Evolutionary conservation across 139 green algal species (phyloP).

Genomic region (Tetradesmus lagerheimii): DNA sequence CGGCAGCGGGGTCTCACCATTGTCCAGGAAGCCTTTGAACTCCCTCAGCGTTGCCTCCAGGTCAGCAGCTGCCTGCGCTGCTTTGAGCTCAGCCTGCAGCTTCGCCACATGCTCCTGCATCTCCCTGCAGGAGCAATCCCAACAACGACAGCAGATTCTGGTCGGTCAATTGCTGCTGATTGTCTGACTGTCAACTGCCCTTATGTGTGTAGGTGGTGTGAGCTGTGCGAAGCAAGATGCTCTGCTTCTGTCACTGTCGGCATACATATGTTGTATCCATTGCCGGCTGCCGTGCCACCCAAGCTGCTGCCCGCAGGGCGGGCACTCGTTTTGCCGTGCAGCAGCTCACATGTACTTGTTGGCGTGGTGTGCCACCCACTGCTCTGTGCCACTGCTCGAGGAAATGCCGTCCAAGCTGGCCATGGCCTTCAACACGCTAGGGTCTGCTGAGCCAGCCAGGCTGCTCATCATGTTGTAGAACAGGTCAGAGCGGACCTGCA

Average conservation of each 20-base stretch:
- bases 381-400: constrained; percentile 31
- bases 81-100: constrained; percentile 47
- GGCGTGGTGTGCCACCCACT: constrained; percentile 22
- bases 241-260: too few relatives aligned
- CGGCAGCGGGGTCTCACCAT: constrained; percentile 48
- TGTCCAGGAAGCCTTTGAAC: constrained; percentile 35
- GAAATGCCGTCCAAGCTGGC: background rate
- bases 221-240: too few relatives aligned
- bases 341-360: constrained; percentile 46
- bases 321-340: too few relatives aligned
- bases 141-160: background rate
- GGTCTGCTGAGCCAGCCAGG: background rate
- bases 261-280: too few relatives aligned
- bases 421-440: background rate
- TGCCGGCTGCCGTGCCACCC: too few relatives aligned
- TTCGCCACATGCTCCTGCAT: constrained; percentile 39
- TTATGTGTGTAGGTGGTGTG: too few relatives aligned
- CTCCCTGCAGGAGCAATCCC: constrained; percentile 21
- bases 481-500: constrained; percentile 12
- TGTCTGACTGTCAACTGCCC: background rate
- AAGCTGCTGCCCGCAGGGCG: too few relatives aligned
- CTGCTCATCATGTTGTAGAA: constrained; percentile 8
- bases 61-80: constrained; percentile 46
- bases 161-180: background rate
- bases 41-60: constrained; percentile 48